Conservation (phyloP, 306 rosid species). For the Oemleria cerasiformis region DNA sequence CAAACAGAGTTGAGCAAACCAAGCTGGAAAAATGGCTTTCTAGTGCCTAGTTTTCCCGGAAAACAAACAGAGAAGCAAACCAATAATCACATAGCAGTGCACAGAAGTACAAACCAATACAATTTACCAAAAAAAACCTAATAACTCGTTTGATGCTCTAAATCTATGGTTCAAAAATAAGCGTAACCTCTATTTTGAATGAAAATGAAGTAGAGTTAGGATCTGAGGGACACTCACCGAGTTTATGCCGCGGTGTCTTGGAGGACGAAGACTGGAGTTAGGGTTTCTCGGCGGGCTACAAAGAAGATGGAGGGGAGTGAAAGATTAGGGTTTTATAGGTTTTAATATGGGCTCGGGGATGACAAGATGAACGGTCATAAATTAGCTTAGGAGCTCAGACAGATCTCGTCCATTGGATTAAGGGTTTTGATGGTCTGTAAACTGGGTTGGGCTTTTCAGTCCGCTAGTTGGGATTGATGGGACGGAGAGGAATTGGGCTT, state of each 20-base stretch:
- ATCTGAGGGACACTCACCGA: conserved; percentile 11
- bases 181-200: background rate
- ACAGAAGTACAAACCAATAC: background rate
- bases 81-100: background rate
- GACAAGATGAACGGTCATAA: conserved; percentile 8
- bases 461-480: too few relatives aligned
- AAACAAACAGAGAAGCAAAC: background rate
- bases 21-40: background rate
- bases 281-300: conserved; percentile 23
- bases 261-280: background rate
- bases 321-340: conserved; percentile 36
- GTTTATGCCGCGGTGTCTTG: background rate
- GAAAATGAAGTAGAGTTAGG: background rate
- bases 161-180: background rate
- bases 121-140: background rate
- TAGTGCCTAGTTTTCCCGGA: background rate
- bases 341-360: background rate
- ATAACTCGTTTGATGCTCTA: background rate
- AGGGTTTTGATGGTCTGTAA: background rate
- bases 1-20: background rate
- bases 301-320: background rate
- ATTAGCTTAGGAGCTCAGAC: background rate
- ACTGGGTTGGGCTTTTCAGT: background rate
- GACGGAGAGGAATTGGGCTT: too few relatives aligned
- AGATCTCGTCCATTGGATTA: conserved; percentile 18